These are phyloP conservation scores for Talaromyces nanjingensis DNA, from an alignment of 495 filamentous ascomycete species.

Conservation along the genomic window DNA sequence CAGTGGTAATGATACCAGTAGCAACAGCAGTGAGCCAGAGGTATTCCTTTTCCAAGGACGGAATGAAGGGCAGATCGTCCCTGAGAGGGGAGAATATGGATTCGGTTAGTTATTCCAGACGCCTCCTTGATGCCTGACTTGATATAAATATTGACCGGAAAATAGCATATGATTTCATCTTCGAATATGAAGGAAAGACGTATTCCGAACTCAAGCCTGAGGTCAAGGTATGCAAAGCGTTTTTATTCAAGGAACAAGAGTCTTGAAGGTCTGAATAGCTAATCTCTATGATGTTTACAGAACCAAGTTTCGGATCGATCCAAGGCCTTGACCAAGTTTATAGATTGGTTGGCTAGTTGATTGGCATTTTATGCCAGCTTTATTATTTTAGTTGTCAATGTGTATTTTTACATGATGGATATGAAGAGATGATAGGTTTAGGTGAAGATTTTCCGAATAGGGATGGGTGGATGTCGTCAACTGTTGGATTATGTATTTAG, in stretches of 20 bases:
- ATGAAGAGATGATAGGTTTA: neutral
- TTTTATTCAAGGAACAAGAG: no score
- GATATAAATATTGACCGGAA: constrained; percentile 16
- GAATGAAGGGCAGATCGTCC: constrained; percentile 50
- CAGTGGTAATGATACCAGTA: neutral
- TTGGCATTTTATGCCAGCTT: neutral
- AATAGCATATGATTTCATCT: constrained; percentile 81
- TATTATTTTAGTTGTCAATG: neutral
- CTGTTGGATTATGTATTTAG: neutral
- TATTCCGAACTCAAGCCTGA: constrained; percentile 86
- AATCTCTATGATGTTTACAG: constrained; percentile 22
- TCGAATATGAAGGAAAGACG: constrained; percentile 83
- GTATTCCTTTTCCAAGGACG: constrained; percentile 76
- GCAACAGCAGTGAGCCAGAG: constrained; percentile 44
- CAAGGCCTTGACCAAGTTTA: constrained; percentile 69
- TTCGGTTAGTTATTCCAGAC: constrained; percentile 50
- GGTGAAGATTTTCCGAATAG: neutral
- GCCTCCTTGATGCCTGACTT: neutral
- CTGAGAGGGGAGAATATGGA: constrained; percentile 44
- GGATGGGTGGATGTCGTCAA: neutral
- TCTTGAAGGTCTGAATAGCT: no score
- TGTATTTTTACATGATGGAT: neutral
- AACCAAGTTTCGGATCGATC: constrained; percentile 80
- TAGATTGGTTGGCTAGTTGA: constrained; percentile 57
- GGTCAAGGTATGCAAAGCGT: constrained; percentile 44